Evolutionary conservation across 1,284 basidiomycete genomes (phyloP).

Genomic region (Ustilago loliicola): DNA sequence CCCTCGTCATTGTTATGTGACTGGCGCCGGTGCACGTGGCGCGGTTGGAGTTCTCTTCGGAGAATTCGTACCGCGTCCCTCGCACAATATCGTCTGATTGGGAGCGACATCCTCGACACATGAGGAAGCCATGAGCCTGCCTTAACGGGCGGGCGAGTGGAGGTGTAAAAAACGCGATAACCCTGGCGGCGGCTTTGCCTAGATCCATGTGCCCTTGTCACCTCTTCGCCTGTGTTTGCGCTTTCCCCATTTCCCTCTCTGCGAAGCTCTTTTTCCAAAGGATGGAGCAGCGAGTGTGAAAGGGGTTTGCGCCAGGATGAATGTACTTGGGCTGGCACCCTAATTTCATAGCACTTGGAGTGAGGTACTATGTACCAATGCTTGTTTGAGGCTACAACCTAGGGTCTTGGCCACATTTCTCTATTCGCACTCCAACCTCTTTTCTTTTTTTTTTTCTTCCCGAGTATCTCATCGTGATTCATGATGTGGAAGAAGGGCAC

Average conservation of each 20-base stretch:
- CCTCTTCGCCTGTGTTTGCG: slow-evolving; percentile 50
- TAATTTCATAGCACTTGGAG: slow-evolving; percentile 62
- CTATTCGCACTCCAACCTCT: slow-evolving; percentile 4
- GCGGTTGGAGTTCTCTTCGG: slow-evolving; percentile 36
- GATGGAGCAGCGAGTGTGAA: neutral
- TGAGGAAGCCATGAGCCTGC: slow-evolving; percentile 54
- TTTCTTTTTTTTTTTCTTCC: neutral
- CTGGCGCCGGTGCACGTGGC: slow-evolving; percentile 54
- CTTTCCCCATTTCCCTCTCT: slow-evolving; percentile 10
- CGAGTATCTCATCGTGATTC: neutral
- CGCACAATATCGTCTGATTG: slow-evolving; percentile 59
- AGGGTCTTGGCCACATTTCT: slow-evolving; percentile 48
- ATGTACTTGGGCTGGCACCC: slow-evolving; percentile 58
- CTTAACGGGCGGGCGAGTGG: slow-evolving; percentile 54
- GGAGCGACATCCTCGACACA: slow-evolving; percentile 57
- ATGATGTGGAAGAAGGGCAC: neutral
- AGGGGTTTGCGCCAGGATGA: slow-evolving; percentile 38
- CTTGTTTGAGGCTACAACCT: slow-evolving; percentile 59
- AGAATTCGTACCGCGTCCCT: slow-evolving; percentile 49
- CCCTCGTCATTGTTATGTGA: neutral
- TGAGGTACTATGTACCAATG: slow-evolving; percentile 56
- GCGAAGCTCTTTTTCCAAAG: neutral
- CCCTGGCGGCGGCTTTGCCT: slow-evolving; percentile 61
- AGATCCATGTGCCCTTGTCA: slow-evolving; percentile 57
- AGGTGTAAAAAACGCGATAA: slow-evolving; percentile 55